Evolutionary conservation across 805 yeast genomes (phyloP).

Genomic region (Wickerhamomyces hampshirensis): DNA sequence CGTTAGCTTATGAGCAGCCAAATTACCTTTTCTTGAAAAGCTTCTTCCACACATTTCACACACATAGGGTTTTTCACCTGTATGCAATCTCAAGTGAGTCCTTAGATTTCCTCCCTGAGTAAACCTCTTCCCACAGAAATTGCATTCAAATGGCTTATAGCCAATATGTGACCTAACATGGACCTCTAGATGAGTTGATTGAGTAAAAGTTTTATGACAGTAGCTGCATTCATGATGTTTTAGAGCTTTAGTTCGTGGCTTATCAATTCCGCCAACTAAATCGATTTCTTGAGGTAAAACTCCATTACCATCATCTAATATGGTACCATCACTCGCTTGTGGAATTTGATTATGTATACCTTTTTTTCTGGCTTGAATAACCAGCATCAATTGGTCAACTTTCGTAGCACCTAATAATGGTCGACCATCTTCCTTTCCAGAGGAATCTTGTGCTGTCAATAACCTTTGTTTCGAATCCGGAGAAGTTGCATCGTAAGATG

Average conservation of each 20-base stretch:
- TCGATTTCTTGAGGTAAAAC: conserved; percentile 56
- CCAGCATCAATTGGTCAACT: conserved; percentile 86
- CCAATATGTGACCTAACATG: conserved; percentile 88
- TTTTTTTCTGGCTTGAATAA: conserved; percentile 82
- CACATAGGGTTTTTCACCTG: conserved; percentile 87
- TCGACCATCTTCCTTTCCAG: conserved; percentile 52
- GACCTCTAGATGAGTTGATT: conserved; percentile 87
- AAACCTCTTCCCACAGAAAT: conserved; percentile 72
- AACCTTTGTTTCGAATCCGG: conserved; percentile 22
- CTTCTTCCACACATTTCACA: conserved; percentile 73
- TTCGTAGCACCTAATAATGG: conserved; percentile 82
- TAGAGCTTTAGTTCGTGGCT: conserved; percentile 39
- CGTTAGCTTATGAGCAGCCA: conserved; percentile 81
- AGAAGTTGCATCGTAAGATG: conserved; percentile 9
- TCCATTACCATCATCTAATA: conserved; percentile 47
- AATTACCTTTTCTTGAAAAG: conserved; percentile 87
- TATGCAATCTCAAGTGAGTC: conserved; percentile 80
- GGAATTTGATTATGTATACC: conserved; percentile 62
- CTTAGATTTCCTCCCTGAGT: conserved; percentile 89
- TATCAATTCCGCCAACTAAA: conserved; percentile 77
- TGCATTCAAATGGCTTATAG: conserved; percentile 76
- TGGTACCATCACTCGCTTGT: conserved; percentile 66
- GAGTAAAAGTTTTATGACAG: conserved; percentile 78
- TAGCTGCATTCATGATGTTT: conserved; percentile 69
- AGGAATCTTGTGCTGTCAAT: conserved; percentile 43